These are phyloP conservation scores for Macrocybe sp. DNA, from an alignment of 1,284 basidiomycete species.

Conservation along the genomic window DNA sequence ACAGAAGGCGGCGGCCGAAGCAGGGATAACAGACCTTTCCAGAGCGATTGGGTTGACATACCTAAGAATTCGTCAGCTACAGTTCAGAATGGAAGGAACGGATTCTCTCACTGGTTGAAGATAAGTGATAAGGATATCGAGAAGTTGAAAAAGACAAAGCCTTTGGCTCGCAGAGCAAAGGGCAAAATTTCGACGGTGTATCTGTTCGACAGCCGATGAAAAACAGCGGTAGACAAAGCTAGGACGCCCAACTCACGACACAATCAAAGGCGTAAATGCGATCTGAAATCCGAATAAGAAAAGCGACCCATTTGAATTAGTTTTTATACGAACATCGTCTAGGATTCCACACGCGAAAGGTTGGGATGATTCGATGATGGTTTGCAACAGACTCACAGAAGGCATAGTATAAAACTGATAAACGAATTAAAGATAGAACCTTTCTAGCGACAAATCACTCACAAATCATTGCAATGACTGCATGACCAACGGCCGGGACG, in stretches of 20 bases:
- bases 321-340: not conserved
- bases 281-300: conserved; percentile 14
- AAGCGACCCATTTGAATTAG: not conserved
- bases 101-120: conserved; percentile 13
- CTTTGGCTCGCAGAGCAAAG: conserved; percentile 39
- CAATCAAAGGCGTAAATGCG: conserved; percentile 53
- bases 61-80: conserved; percentile 28
- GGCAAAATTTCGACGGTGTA: conserved; percentile 60
- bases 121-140: conserved; percentile 19
- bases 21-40: conserved; percentile 12
- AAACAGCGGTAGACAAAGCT: not conserved
- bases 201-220: conserved; percentile 9
- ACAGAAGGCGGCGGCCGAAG: not conserved
- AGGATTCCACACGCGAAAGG: not conserved
- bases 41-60: conserved; percentile 27
- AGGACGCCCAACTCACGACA: conserved; percentile 25
- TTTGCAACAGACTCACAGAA: conserved; percentile 32
- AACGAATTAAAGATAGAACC: not conserved
- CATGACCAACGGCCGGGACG: conserved; percentile 19
- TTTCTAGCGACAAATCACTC: conserved; percentile 5
- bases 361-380: not conserved
- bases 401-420: conserved; percentile 26
- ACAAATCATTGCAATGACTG: conserved; percentile 27
- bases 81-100: conserved; percentile 38
- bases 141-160: conserved; percentile 22